Evolutionary conservation across 1,284 basidiomycete species (phyloP).

Genomic region (Malassezia sp.): DNA sequence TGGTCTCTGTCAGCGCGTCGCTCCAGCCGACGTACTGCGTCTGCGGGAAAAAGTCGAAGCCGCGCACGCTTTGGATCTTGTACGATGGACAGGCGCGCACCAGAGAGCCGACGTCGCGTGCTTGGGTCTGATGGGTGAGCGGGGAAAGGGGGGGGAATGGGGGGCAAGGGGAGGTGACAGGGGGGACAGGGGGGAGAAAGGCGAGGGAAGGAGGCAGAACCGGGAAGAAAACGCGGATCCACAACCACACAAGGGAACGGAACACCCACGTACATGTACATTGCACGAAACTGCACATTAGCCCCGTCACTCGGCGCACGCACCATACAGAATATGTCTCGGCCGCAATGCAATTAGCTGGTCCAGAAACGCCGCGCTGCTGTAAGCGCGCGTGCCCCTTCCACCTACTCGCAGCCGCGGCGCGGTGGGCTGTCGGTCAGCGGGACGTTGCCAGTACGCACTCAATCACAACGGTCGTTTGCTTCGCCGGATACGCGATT

Average conservation of each 20-base stretch:
- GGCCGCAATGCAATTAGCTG: constrained; percentile 41
- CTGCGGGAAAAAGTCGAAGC: constrained; percentile 45
- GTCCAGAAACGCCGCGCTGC: constrained; percentile 39
- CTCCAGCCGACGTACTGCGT: constrained; percentile 23
- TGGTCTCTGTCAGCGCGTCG: background rate
- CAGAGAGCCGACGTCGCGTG: constrained; percentile 46
- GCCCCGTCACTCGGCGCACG: background rate
- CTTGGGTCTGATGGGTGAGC: constrained; percentile 48
- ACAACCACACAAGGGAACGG: too few species aligned
- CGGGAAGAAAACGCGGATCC: background rate
- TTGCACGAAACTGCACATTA: constrained; percentile 63
- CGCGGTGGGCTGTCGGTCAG: too few species aligned
- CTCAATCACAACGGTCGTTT: constrained; percentile 54
- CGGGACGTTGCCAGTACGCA: too few species aligned
- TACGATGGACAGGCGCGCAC: constrained; percentile 25
- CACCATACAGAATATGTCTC: constrained; percentile 33
- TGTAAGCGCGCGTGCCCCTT: too few species aligned
- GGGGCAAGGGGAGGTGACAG: background rate
- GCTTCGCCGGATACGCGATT: constrained; percentile 56
- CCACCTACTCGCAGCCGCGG: constrained; percentile 20
- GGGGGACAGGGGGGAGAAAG: background rate
- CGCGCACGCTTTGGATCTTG: constrained; percentile 35
- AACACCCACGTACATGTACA: constrained; percentile 51
- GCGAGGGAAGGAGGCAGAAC: background rate
- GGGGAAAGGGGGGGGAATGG: too few species aligned